phyloP scores from a whole-genome alignment of 441 rosid genomes.

The Populus hybrid region DNA sequence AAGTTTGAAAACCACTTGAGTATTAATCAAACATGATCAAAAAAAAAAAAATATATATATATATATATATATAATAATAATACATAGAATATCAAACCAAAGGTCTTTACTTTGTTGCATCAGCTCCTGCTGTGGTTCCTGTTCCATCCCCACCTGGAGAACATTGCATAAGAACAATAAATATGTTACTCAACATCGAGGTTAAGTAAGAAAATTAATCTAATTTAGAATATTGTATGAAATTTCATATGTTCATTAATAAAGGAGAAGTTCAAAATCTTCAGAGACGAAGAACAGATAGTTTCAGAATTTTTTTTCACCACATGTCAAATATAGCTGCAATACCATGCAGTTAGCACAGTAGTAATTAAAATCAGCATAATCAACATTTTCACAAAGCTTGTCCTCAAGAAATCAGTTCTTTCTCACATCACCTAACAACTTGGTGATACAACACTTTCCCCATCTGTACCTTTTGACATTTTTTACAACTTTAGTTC shows the following conservation, averaged over 20 bases:
- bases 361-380: not conserved
- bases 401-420: not conserved
- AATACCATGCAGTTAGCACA: not conserved
- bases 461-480: not conserved
- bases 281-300: not conserved
- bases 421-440: not conserved
- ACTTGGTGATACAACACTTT: not conserved
- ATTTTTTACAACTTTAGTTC: not conserved
- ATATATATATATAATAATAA: too few relatives aligned
- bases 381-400: not conserved
- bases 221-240: conserved; percentile 4
- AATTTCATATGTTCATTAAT: conserved; percentile 4
- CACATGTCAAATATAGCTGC: not conserved
- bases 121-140: conserved; percentile 57
- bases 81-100: not conserved
- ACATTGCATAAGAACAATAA: conserved; percentile 22
- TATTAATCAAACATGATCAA: not conserved
- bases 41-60: not conserved
- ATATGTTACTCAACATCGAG: conserved; percentile 1
- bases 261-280: not conserved
- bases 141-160: conserved; percentile 66
- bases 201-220: not conserved
- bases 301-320: not conserved
- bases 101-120: conserved; percentile 82
- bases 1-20: not conserved